These are phyloP conservation scores for Sporothrix mexicana DNA, from an alignment of 2,329 filamentous ascomycete species.

Conservation along the genomic window DNA sequence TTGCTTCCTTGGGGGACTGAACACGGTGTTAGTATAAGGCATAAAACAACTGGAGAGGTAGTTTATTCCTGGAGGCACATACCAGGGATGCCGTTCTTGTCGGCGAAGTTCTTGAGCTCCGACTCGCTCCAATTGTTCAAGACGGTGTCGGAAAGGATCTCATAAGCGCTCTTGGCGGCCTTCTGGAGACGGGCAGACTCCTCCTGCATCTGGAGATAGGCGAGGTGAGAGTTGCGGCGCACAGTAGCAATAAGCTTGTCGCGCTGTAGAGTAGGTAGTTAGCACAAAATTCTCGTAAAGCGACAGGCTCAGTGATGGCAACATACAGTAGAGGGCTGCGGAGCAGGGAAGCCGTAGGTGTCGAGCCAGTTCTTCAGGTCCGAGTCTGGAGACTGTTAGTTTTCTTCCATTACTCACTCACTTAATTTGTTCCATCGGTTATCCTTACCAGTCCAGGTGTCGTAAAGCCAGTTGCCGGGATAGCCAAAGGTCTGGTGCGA, in stretches of 20 bases:
- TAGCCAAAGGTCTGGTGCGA: constrained; percentile 79
- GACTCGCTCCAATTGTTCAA: constrained; percentile 90
- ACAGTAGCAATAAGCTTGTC: constrained; percentile 89
- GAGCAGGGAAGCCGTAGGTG: constrained; percentile 80
- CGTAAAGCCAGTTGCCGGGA: constrained; percentile 93
- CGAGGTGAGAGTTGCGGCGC: constrained; percentile 86
- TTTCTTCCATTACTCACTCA: not conserved
- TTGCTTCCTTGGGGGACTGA: constrained; percentile 89
- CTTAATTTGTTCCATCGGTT: not conserved
- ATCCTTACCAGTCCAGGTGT: constrained; percentile 70
- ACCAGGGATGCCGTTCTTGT: constrained; percentile 79
- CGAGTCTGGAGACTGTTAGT: constrained; percentile 61
- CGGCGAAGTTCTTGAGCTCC: constrained; percentile 88
- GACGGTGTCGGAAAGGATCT: constrained; percentile 78
- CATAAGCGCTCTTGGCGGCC: constrained; percentile 71
- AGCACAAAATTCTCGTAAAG: no score
- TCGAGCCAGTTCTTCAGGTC: constrained; percentile 95
- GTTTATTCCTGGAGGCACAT: not conserved
- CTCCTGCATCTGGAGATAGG: constrained; percentile 70
- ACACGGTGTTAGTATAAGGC: not conserved
- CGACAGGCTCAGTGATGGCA: not conserved
- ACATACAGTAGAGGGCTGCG: constrained; percentile 72
- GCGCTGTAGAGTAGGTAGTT: constrained; percentile 52
- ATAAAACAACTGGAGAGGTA: not conserved
- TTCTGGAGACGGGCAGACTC: constrained; percentile 65